Evolutionary conservation across 73 alveolate species (phyloP), one percentile per base, ranked within the genome.

Genomic region (Stentor roeselii): DNA sequence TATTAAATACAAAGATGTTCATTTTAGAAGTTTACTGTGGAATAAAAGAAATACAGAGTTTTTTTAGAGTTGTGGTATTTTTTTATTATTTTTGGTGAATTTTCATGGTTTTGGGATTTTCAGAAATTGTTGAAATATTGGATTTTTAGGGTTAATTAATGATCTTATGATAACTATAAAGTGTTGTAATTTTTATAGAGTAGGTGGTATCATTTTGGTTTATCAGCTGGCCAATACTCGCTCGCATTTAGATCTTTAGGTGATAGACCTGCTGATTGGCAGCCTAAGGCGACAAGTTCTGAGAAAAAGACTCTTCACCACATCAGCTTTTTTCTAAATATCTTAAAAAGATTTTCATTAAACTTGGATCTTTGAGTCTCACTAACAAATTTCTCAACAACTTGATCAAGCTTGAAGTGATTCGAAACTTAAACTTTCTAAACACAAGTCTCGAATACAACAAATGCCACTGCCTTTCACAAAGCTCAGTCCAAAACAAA

Each of bases 151-250:
- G n/a, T n/a, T n/a, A n/a, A n/a, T n/a, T n/a, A n/a, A n/a, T n/a
- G n/a, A n/a, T n/a, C n/a, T n/a, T n/a, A n/a, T n/a, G n/a, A n/a
- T n/a, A n/a, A n/a, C n/a, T n/a, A n/a, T n/a, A n/a, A n/a, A n/a
- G n/a, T n/a, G n/a, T n/a, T n/a, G n/a, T n/a, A n/a, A n/a, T n/a
- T n/a, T n/a, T n/a, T n/a, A n/a, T n/a, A n/a, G n/a, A n/a, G n/a
- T n/a, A n/a, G n/a, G n/a, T n/a, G n/a, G n/a, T n/a, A n/a, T n/a
- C n/a, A n/a, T n/a, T n/a, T n/a, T n/a, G n/a, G n/a, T n/a, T n/a
- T n/a, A n/a, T n/a, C n/a, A n/a, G n/a, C 88, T n/a, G 92, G 92
- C 92, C 92, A 86, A 86, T 82, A 86, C 36, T 86, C 35, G 35
- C 90, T 76, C 0, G 92, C 37, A 38, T 78, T 36, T 3, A 83